Conservation (phyloP, 1,284 basidiomycete species). For the Sporisorium graminicola region DNA sequence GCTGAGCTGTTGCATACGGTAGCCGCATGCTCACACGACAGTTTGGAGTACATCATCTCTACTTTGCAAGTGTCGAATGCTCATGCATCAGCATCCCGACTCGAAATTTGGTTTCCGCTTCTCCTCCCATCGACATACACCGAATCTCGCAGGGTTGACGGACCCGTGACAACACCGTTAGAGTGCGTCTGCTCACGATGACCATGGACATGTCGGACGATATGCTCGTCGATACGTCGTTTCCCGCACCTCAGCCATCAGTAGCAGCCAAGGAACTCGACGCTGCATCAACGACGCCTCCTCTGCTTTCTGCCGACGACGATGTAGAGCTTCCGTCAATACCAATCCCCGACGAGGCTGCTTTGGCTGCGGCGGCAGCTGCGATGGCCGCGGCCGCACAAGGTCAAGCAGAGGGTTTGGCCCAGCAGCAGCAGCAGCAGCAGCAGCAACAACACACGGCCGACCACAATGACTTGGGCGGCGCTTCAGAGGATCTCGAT, state of each 20-base stretch:
- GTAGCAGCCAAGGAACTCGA: not conserved
- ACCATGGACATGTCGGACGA: slow-evolving; percentile 14
- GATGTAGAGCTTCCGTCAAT: slow-evolving; percentile 17
- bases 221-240: slow-evolving; percentile 21
- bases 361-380: slow-evolving; percentile 45
- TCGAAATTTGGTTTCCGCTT: not conserved
- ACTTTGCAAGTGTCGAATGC: slow-evolving; percentile 1
- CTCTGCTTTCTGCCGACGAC: slow-evolving; percentile 4
- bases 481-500: slow-evolving; percentile 29
- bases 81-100: not conserved
- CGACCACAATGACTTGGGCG: not conserved
- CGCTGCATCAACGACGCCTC: slow-evolving; percentile 5
- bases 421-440: slow-evolving; percentile 11
- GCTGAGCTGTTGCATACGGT: not conserved
- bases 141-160: slow-evolving; percentile 23
- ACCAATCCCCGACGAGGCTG: slow-evolving; percentile 37
- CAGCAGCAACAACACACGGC: no score
- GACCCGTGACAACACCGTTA: slow-evolving; percentile 40
- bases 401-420: not conserved
- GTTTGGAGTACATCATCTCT: not conserved
- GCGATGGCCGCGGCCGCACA: slow-evolving; percentile 49
- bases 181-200: slow-evolving; percentile 16
- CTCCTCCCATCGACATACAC: slow-evolving; percentile 4
- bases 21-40: not conserved
- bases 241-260: not conserved